Evolutionary conservation across 106 monocot species (phyloP), one percentile per base, ranked within the genome.

Genomic region (Phalaenopsis equestris): DNA sequence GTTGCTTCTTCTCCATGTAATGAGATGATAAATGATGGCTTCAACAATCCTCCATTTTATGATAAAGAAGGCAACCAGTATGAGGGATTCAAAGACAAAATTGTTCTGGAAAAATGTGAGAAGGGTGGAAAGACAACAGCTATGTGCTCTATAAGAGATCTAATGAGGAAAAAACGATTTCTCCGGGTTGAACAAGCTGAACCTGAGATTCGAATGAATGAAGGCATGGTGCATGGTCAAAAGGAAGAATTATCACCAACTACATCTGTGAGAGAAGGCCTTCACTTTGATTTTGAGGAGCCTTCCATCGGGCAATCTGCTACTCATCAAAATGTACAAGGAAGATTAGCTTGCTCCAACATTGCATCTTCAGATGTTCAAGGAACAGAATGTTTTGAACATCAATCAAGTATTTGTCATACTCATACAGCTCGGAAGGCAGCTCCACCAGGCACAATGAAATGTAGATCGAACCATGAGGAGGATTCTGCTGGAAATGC

Each of bases 101-200:
- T 61, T 75, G 80, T 5, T 37, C 12, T 18, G 36, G 81, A 49
- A 41, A 43, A 46, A 37, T 73, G 38, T 79, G 41, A 30, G 19
- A 82, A 67, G 45, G 61, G 67, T 78, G 78, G 41, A 72, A 80
- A 82, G 12, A 18, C 75, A 75, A 65, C 67, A 46, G 12, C 17
- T 9, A 39, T 30, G 41, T 75, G 77, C 79, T 94, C 92, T 77
- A 77, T 85, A 80, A 97, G 93, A 72, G 96, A 97, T 39, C 78
- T 92, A 45, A 90, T 94, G 96, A 86, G 94, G 84, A 92, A 67
- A 83, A 93, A 89, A 70, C 87, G 89, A 7, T 81, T 47, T 30
- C 57, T 80, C 52, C 81, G 73, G 19, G 15, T 77, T 84, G 91
- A 89, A 21, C 79, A 81, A 19, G 73, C 48, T 70, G 92, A 89